Evolutionary conservation across 1,284 basidiomycete genomes (phyloP).

Genomic region (Moesziomyces parantarcticus): DNA sequence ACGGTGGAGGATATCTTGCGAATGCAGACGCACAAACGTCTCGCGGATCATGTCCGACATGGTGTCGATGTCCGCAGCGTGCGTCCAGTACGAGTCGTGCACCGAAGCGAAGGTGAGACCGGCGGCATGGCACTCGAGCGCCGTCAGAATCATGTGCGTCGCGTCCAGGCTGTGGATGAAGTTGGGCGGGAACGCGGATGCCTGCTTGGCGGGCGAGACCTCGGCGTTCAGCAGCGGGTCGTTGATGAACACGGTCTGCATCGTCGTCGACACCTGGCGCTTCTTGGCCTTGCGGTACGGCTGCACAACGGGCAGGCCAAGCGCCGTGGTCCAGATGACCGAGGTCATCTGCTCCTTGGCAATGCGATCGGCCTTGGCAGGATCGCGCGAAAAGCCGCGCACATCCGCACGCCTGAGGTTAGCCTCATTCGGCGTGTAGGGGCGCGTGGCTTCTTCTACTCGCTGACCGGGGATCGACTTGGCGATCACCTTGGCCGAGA

Average conservation of each 20-base stretch:
- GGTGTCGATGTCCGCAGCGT: slow-evolving; percentile 84
- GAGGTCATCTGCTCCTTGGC: slow-evolving; percentile 87
- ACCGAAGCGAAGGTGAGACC: slow-evolving; percentile 87
- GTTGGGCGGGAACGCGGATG: slow-evolving; percentile 97
- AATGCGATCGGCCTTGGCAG: slow-evolving; percentile 45
- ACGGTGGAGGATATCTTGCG: slow-evolving; percentile 79
- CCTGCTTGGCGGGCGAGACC: slow-evolving; percentile 88
- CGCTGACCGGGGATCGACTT: slow-evolving; percentile 86
- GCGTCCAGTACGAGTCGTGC: slow-evolving; percentile 99
- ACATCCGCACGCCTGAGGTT: slow-evolving; percentile 27
- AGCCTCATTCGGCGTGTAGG: slow-evolving; percentile 18
- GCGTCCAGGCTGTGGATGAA: slow-evolving; percentile 98
- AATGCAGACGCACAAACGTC: slow-evolving; percentile 91
- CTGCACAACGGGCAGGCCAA: slow-evolving; percentile 94
- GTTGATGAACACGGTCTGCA: slow-evolving; percentile 92
- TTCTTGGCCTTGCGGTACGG: slow-evolving; percentile 88
- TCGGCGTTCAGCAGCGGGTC: slow-evolving; percentile 84
- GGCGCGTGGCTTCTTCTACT: slow-evolving; percentile 72
- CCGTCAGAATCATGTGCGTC: slow-evolving; percentile 98
- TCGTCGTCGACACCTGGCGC: slow-evolving; percentile 78
- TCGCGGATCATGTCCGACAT: slow-evolving; percentile 92
- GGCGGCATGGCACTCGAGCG: slow-evolving; percentile 76
- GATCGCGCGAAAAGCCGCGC: slow-evolving; percentile 37
- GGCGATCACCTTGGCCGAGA: slow-evolving; percentile 84
- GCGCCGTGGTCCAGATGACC: slow-evolving; percentile 94